These are phyloP conservation scores for Auxenochlorella protothecoides DNA, from an alignment of 139 green algal species.

Conservation along the genomic window DNA sequence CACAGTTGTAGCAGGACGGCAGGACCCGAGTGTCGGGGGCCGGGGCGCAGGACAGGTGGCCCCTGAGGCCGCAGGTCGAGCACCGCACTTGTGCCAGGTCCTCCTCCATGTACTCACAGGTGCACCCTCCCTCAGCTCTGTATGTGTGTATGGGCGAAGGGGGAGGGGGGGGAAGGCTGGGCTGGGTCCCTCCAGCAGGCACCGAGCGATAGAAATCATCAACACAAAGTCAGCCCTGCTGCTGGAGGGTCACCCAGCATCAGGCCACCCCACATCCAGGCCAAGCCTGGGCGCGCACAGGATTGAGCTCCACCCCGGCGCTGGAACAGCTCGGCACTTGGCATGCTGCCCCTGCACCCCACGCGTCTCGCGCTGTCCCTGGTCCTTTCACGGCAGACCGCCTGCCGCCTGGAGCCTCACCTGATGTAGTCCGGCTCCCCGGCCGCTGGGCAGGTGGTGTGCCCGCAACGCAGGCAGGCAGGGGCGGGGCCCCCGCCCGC, in stretches of 20 bases:
- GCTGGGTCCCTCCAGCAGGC: too few relatives aligned
- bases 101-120: slow-evolving; percentile 21
- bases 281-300: too few relatives aligned
- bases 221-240: background rate
- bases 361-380: background rate
- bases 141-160: background rate
- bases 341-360: background rate
- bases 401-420: slow-evolving; percentile 14
- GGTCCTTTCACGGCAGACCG: background rate
- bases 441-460: slow-evolving; percentile 30
- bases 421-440: slow-evolving; percentile 43
- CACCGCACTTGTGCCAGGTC: slow-evolving; percentile 53
- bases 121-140: slow-evolving; percentile 54
- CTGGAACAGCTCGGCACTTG: too few relatives aligned
- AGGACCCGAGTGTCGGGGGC: slow-evolving; percentile 15
- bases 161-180: too few relatives aligned
- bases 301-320: too few relatives aligned
- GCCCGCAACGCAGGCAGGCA: slow-evolving; percentile 55
- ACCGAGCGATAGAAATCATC: background rate
- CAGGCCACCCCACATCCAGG: background rate
- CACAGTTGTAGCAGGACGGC: slow-evolving; percentile 49
- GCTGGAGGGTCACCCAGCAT: background rate
- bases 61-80: slow-evolving; percentile 45
- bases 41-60: slow-evolving; percentile 50
- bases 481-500: background rate